These are phyloP conservation scores for Aspergillus ibericus DNA, from an alignment of 2,329 filamentous ascomycete genomes.

Conservation along the genomic window DNA sequence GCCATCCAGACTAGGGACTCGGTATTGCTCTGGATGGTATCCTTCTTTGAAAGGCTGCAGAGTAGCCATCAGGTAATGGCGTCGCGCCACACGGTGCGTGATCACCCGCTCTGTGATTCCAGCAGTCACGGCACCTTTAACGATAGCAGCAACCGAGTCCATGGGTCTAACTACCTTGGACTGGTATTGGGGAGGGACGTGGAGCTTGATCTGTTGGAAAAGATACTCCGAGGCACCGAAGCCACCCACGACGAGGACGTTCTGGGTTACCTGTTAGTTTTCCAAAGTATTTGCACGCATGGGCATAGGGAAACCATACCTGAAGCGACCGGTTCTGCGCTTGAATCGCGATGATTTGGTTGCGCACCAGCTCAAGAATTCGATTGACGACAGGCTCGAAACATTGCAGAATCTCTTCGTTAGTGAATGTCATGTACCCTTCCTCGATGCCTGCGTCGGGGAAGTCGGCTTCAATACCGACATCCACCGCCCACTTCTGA, in stretches of 20 bases:
- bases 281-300: not conserved
- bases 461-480: conserved; percentile 97
- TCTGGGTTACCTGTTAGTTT: conserved; percentile 49
- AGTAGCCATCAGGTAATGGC: conserved; percentile 98
- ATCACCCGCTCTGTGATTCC: conserved; percentile 97
- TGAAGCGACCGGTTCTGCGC: conserved; percentile 91
- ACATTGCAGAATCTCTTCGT: conserved; percentile 98
- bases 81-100: conserved; percentile 92
- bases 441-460: conserved; percentile 97
- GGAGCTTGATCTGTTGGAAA: conserved; percentile 98
- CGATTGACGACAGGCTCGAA: conserved; percentile 98
- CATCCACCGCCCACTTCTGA: conserved; percentile 98
- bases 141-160: conserved; percentile 98
- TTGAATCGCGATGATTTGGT: conserved; percentile 98
- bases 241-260: conserved; percentile 94
- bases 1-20: conserved; percentile 91
- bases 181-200: conserved; percentile 97
- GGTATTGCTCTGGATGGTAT: conserved; percentile 96
- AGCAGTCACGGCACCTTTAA: conserved; percentile 96
- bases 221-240: conserved; percentile 98
- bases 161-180: conserved; percentile 97
- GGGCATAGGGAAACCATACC: conserved; percentile 46
- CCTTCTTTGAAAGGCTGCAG: conserved; percentile 98
- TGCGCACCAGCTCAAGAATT: conserved; percentile 91
- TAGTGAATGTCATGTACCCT: conserved; percentile 99